These are phyloP conservation scores for Fusarium globosum DNA, from an alignment of 2,329 filamentous ascomycete genomes.

Conservation along the genomic window DNA sequence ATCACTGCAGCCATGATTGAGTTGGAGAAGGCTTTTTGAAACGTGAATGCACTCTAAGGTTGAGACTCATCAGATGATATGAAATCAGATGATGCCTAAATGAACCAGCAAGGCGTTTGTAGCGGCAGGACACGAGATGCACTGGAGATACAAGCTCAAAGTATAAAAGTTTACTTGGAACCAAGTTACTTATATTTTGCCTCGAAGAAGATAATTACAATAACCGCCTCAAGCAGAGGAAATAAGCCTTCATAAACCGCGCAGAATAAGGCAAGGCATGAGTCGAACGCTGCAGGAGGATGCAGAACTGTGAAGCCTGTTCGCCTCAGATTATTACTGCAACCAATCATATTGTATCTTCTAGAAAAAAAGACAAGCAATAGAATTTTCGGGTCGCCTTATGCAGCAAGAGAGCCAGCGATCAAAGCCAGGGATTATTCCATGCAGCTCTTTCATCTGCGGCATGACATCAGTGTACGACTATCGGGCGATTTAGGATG, in stretches of 20 bases:
- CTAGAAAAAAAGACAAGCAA: not conserved
- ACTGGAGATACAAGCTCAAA: not conserved
- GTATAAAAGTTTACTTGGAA: not conserved
- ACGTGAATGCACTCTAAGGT: not conserved
- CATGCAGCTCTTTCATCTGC: not conserved
- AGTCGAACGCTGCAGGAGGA: slow-evolving; percentile 23
- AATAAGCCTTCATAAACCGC: not conserved
- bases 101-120: not conserved
- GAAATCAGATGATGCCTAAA: slow-evolving; percentile 21
- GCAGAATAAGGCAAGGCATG: slow-evolving; percentile 10
- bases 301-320: not conserved
- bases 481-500: not conserved
- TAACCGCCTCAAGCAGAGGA: not conserved
- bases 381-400: not conserved
- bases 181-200: not conserved
- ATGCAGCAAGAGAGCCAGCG: not conserved
- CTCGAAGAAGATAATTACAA: not conserved
- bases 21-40: not conserved
- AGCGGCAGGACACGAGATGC: not conserved
- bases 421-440: not conserved
- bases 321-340: not conserved
- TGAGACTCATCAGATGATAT: slow-evolving; percentile 20
- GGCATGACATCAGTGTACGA: not conserved
- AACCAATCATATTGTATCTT: not conserved
- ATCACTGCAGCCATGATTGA: slow-evolving; percentile 13